A percentile compares a stretch with the other conserved stretches of the same genome.
Evolutionary conservation across 177 flowering plant genomes (phyloP).

Genomic region (Tripterygium wilfordii): DNA sequence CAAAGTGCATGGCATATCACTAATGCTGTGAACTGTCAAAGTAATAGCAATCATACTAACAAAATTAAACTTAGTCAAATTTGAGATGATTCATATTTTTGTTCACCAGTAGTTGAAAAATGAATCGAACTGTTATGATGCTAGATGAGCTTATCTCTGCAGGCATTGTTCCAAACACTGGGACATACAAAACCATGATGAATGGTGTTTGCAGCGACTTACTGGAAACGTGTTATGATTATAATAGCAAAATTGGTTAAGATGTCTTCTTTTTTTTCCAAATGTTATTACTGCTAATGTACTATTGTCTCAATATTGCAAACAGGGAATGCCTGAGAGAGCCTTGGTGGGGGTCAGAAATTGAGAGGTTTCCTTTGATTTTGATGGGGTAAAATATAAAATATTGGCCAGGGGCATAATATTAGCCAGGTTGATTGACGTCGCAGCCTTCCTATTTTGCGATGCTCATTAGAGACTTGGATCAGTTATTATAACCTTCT

Average conservation of each 20-base stretch:
- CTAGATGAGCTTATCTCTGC: slow-evolving; percentile 64
- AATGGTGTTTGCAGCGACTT: slow-evolving; percentile 66
- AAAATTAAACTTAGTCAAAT: too few relatives aligned
- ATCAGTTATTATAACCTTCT: too few relatives aligned
- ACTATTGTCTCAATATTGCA: slow-evolving; percentile 70
- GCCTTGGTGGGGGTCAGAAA: slow-evolving; percentile 67
- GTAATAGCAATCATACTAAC: too few relatives aligned
- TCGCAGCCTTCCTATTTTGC: too few relatives aligned
- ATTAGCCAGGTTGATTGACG: too few relatives aligned
- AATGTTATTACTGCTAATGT: slow-evolving; percentile 64
- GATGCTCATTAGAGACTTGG: too few relatives aligned
- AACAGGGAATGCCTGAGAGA: slow-evolving; percentile 74
- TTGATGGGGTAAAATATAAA: slow-evolving; percentile 54
- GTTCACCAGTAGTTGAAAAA: slow-evolving; percentile 42
- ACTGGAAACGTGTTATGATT: slow-evolving; percentile 68
- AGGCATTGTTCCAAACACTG: slow-evolving; percentile 72
- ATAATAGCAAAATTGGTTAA: slow-evolving; percentile 76
- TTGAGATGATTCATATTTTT: too few relatives aligned
- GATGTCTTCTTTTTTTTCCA: slow-evolving; percentile 82
- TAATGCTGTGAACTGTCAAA: too few relatives aligned
- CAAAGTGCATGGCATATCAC: too few relatives aligned
- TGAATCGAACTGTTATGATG: slow-evolving; percentile 57
- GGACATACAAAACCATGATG: slow-evolving; percentile 81
- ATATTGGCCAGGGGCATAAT: slow-evolving; percentile 57
- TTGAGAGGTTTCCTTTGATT: slow-evolving; percentile 43